Base-by-base conservation (phyloP, 148 eudicot species). In the Chenopodium suecicum region DNA sequence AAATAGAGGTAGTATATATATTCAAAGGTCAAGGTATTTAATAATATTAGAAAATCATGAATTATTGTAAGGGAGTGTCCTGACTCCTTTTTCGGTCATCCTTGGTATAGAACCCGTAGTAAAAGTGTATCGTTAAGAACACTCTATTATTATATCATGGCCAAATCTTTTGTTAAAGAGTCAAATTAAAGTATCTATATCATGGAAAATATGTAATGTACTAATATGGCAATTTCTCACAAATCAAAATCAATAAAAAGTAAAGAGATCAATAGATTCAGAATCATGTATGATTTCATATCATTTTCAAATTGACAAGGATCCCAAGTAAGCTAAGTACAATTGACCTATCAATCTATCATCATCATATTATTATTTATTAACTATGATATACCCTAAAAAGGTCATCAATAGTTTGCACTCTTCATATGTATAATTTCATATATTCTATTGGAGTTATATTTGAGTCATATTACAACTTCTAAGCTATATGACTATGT, bases 101-200 rank as follows among this genome's bases (percentile, higher is more conserved):
- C 20, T 14, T 64, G 68, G 20, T 64, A 23, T 48, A 48, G 2
- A 48, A 48, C 3, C 14, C 54, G 2, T 48, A 9, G 54, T 48
- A 48, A 48, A 48, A 48, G 13, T 48, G 52, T 48, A 1, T 3
- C 20, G 17, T 66, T 32, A 32, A 14, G 7, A 44, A 68, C 44
- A 32, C 52, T 48, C 1, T 48, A 34, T 34, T 34, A 34, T 37
- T 5, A 37, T 37, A 54, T 12, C 54, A 13, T 70, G 84, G 73
- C 77, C 73, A 31, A 64, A 74, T 79, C 82, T 74, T 68, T 12
- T 12, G 4, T 19, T 58, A 32, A 83, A 83, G 82, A 83, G 85
- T 74, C 85, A 74, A 83, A 32, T 13, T 34, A 4, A 34, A 34
- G 37, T 63, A 41, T 23, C 22, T 25, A 25, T 25, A 25, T 25